Base-by-base conservation (phyloP, 1,284 basidiomycete species). In the Ceratobasidium sp. region DNA sequence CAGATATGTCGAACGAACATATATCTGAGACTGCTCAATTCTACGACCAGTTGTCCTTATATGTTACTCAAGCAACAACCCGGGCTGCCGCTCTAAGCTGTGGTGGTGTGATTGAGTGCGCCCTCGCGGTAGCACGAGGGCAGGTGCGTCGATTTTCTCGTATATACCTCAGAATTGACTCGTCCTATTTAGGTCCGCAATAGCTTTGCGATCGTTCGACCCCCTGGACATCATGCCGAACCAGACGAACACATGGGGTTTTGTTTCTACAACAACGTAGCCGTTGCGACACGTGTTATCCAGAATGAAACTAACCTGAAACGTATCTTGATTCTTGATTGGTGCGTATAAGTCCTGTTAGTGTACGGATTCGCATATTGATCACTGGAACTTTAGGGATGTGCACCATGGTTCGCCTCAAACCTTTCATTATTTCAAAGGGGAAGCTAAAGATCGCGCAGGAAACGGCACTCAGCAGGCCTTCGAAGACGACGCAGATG, bases 231-330 rank as follows among this genome's bases (percentile, higher is more conserved):
- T 80, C 97, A 99, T 78, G 97, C 97, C 21, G 97, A 99, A 80
- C 97, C 97, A 1, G 92, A 97, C 76, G 92, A 96, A 79, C 93
- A 95, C 78, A 98, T 98, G 93, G 97, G 97, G 0, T 99, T 99
- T 81, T 99, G 97, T 81, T 96, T 99, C 83, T 98, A 95, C 84
- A 99, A 99, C 81, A 99, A 99, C 77, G 96, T 97, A 23, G 92
- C 97, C 1, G 92, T 99, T 5, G 96, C 96, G 0, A 87, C 93
- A 55, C 89, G 86, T 79, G 96, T 92, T 41, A 87, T 90, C 34
- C 93, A 91, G 77, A 84, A 90, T 73, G 78, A 85, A 52, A 92
- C 91, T 0, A 79, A 86, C 1, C 82, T 92, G 67, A 92, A 89
- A 79, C 93, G 88, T 78, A 89, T 99, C 18, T 79, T 99, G 76